A percentile compares a stretch with the other conserved stretches of the same genome.
Conservation (phyloP, 495 filamentous ascomycete species). For the Cryomyces minteri region DNA sequence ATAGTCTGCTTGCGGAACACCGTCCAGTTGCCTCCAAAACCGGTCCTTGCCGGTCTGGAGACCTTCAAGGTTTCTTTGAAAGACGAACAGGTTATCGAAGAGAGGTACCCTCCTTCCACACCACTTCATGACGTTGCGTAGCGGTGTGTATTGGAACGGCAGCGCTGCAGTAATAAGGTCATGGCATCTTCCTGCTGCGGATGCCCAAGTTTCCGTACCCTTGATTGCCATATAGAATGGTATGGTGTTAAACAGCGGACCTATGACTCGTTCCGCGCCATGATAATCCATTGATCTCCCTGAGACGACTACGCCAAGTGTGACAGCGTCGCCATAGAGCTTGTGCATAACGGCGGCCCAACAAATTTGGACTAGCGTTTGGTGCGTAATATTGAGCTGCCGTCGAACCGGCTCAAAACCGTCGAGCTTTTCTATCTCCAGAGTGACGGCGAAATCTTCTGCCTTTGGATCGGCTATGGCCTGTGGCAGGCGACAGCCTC, state of each 20-base stretch:
- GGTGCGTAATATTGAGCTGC: constrained; percentile 49
- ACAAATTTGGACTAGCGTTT: constrained; percentile 52
- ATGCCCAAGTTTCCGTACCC: constrained; percentile 27
- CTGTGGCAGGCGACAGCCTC: constrained; percentile 4
- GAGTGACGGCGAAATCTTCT: not conserved
- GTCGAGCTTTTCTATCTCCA: not conserved
- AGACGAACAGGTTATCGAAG: constrained; percentile 78
- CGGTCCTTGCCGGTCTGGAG: constrained; percentile 8
- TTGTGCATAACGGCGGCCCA: constrained; percentile 39
- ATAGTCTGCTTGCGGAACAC: constrained; percentile 38
- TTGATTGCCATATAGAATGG: constrained; percentile 38
- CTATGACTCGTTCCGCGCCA: constrained; percentile 48
- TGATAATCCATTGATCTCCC: constrained; percentile 49
- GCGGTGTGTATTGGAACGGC: constrained; percentile 49
- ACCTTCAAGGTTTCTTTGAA: constrained; percentile 34
- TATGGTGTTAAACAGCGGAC: constrained; percentile 83
- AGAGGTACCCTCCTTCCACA: constrained; percentile 31
- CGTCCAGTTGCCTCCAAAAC: constrained; percentile 37
- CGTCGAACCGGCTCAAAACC: constrained; percentile 25
- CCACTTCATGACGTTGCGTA: constrained; percentile 61
- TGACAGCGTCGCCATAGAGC: constrained; percentile 20
- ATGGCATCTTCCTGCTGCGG: constrained; percentile 36
- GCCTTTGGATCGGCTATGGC: not conserved
- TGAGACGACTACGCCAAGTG: constrained; percentile 50
- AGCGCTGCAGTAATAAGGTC: constrained; percentile 39